These are phyloP conservation scores for Colletotrichum sp. DNA, from an alignment of 2,329 filamentous ascomycete genomes.

Conservation along the genomic window DNA sequence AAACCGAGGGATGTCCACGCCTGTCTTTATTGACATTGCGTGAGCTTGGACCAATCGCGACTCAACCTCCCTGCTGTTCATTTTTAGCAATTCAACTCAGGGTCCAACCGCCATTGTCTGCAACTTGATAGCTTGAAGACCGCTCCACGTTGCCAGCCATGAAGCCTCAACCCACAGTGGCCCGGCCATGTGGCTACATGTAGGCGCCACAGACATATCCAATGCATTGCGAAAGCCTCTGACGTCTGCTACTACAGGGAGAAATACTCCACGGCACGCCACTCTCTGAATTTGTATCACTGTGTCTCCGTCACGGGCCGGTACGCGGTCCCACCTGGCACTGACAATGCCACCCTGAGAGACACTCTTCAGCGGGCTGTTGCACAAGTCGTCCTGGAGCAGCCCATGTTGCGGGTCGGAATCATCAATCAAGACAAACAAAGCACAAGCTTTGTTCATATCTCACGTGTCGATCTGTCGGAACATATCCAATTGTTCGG, in stretches of 20 bases:
- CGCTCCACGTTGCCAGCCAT: neutral
- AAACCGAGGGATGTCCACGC: neutral
- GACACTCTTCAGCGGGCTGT: slow-evolving; percentile 41
- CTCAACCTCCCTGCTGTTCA: neutral
- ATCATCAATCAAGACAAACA: slow-evolving; percentile 50
- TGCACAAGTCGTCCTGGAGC: slow-evolving; percentile 41
- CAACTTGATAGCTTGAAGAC: neutral
- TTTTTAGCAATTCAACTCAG: neutral
- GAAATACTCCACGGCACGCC: slow-evolving; percentile 49
- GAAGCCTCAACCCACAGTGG: neutral
- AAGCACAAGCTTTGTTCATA: slow-evolving; percentile 46
- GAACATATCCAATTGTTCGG: slow-evolving; percentile 44
- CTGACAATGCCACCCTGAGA: neutral
- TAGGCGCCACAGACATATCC: neutral
- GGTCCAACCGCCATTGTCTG: neutral
- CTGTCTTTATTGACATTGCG: neutral
- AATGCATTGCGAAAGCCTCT: neutral
- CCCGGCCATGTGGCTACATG: slow-evolving; percentile 17
- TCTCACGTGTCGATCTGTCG: slow-evolving; percentile 46
- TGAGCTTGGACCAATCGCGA: neutral
- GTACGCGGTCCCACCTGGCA: slow-evolving; percentile 35
- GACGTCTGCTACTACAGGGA: slow-evolving; percentile 37
- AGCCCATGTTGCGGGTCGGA: slow-evolving; percentile 54
- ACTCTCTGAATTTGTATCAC: slow-evolving; percentile 51
- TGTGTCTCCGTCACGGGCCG: slow-evolving; percentile 51